These are phyloP conservation scores for Rhodotorula sp. DNA, from an alignment of 1,284 basidiomycete species.

Conservation along the genomic window DNA sequence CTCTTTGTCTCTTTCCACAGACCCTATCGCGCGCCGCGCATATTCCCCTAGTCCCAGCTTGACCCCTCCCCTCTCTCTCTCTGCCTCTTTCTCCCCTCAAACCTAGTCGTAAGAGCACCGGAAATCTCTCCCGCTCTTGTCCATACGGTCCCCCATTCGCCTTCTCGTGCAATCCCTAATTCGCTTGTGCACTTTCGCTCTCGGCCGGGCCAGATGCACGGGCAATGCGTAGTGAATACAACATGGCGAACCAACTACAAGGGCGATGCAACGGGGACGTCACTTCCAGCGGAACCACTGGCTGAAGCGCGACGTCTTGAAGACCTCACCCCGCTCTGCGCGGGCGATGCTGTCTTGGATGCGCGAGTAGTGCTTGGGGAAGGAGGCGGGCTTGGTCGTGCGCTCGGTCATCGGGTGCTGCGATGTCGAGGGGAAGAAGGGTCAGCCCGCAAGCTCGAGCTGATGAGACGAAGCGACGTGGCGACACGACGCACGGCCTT, in stretches of 20 bases:
- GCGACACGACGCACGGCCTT: constrained; percentile 23
- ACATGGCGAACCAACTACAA: neutral
- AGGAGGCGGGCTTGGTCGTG: constrained; percentile 36
- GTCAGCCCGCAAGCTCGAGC: neutral
- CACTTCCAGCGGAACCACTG: constrained; percentile 14
- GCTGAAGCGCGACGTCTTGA: constrained; percentile 13
- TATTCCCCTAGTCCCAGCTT: too few relatives aligned
- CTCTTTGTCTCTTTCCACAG: too few relatives aligned
- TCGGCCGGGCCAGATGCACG: too few relatives aligned
- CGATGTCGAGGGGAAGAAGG: neutral
- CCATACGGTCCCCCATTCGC: too few relatives aligned
- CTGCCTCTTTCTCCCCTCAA: too few relatives aligned
- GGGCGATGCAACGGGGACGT: too few relatives aligned
- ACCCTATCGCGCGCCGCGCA: too few relatives aligned
- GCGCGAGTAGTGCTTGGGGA: constrained; percentile 40
- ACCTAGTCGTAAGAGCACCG: too few relatives aligned
- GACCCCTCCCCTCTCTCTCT: too few relatives aligned
- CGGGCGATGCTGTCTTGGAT: constrained; percentile 23
- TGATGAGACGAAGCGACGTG: neutral
- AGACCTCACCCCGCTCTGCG: constrained; percentile 30
- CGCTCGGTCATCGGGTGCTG: constrained; percentile 32
- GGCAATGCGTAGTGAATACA: neutral
- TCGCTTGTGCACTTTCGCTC: too few relatives aligned
- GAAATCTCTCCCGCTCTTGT: too few relatives aligned
- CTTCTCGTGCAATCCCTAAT: too few relatives aligned